These are phyloP conservation scores for Canariomyces notabilis DNA, from an alignment of 2,329 filamentous ascomycete genomes.

Conservation along the genomic window DNA sequence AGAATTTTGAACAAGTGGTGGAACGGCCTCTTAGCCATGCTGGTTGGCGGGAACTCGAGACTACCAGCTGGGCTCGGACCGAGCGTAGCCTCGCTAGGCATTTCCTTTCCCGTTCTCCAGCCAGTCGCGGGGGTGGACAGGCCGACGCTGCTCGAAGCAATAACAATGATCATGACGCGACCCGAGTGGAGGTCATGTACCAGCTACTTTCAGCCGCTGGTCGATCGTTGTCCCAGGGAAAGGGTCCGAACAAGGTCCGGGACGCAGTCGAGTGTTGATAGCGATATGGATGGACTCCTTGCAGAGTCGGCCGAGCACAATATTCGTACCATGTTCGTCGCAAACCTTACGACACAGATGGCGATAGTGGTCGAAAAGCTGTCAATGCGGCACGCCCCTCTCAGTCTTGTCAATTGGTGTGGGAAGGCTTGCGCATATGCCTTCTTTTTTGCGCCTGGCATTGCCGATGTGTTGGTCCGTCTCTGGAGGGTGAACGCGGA, in stretches of 20 bases:
- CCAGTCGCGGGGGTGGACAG: conserved; percentile 80
- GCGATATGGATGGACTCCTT: conserved; percentile 55
- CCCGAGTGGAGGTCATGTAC: conserved; percentile 79
- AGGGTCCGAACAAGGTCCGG: conserved; percentile 40
- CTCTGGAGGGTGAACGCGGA: conserved; percentile 71
- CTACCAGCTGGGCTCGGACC: conserved; percentile 33
- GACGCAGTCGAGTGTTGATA: conserved; percentile 56
- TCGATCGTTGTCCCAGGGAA: conserved; percentile 48
- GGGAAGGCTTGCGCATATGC: conserved; percentile 89
- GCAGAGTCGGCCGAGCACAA: conserved; percentile 77
- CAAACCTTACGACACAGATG: conserved; percentile 80
- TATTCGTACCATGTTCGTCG: conserved; percentile 77
- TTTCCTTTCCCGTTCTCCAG: conserved; percentile 39
- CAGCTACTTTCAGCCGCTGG: conserved; percentile 59
- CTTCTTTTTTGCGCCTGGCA: conserved; percentile 85
- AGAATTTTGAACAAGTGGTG: conserved; percentile 89
- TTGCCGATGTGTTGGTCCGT: conserved; percentile 76
- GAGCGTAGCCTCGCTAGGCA: conserved; percentile 15
- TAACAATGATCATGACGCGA: conserved; percentile 78
- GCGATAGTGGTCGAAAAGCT: conserved; percentile 83
- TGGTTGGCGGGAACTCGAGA: conserved; percentile 51
- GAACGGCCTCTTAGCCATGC: conserved; percentile 73
- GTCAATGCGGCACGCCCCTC: conserved; percentile 64
- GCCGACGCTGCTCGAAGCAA: conserved; percentile 71
- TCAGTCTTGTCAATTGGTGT: conserved; percentile 74